Evolutionary conservation across 192 early-diverging fungal genomes (phyloP), one percentile per base, ranked within the genome.

Genomic region (Backusella tuberculispora): DNA sequence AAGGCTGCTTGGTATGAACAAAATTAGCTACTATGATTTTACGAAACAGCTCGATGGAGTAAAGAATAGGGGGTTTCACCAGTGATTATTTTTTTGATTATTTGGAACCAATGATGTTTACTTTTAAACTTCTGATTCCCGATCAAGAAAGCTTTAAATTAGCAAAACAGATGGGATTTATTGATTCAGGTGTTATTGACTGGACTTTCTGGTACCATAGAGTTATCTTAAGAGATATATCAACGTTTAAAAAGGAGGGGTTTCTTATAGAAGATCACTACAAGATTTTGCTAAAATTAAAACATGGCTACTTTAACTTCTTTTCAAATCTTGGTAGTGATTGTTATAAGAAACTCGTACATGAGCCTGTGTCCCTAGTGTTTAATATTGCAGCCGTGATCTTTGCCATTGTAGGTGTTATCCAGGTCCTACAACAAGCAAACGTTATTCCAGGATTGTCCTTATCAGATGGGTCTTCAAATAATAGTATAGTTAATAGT

Each of bases 121-220:
- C 50, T 21, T 56, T 56, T 56, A 56, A 56, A 56, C 50, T 56
- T 56, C 24, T 56, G 24, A 56, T 56, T 21, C 50, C 50, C 19
- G 50, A 56, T 56, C 50, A 56, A 56, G 50, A 56, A 56, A 60
- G 26, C 53, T 26, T 24, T 24, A 24, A 60, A 26, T 26, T 60
- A 24, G 53, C 19, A 24, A 60, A 60, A n/a, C 19, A 60, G 12
- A 0, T 60, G 5, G 21, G 53, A 26, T 60, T 60, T 26, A 60
- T 60, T 12, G 53, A 60, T 12, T 60, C 53, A 4, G 24, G 5
- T 60, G 53, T 60, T 19, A 60, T 60, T 26, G 53, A 60, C 9
- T 24, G 53, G 53, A 26, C 53, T 60, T 60, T 60, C 21, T 60
- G 53, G 21, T 24, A 19, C 53, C 21, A 60, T 1, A 60, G 26